phyloP scores from a whole-genome alignment of 805 yeast genomes.

The Priceomyces medius region DNA sequence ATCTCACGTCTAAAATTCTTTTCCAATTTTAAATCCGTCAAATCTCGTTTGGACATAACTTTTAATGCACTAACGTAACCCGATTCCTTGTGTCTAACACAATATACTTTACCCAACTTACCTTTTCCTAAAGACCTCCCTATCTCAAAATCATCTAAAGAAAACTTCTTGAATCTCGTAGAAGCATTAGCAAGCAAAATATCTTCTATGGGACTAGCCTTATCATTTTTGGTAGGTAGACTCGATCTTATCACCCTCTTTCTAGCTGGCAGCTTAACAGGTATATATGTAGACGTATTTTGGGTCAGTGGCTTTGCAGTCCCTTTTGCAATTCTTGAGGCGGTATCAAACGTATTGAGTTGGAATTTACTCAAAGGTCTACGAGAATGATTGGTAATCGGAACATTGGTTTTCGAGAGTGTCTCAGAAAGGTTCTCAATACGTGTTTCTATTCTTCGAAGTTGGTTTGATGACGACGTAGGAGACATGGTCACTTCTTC shows the following conservation, averaged over 20 bases:
- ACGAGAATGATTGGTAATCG: constrained; percentile 4
- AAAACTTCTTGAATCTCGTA: constrained; percentile 6
- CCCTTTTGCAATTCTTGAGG: not conserved
- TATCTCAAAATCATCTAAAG: constrained; percentile 72
- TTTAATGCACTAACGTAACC: constrained; percentile 89
- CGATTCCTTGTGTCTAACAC: constrained; percentile 71
- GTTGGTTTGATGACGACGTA: constrained; percentile 13
- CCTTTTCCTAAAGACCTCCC: constrained; percentile 91
- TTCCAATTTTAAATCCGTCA: constrained; percentile 72
- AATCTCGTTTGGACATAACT: constrained; percentile 82
- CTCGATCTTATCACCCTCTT: not conserved
- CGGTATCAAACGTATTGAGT: constrained; percentile 5
- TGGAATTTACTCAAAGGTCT: constrained; percentile 10
- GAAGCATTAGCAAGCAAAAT: constrained; percentile 4
- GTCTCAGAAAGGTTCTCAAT: constrained; percentile 18
- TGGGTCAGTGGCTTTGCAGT: not conserved
- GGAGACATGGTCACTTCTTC: not conserved
- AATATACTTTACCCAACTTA: constrained; percentile 88
- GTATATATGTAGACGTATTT: constrained; percentile 2
- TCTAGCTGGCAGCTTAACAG: constrained; percentile 7
- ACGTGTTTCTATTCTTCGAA: constrained; percentile 20
- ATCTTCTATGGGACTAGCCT: not conserved
- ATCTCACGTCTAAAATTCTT: constrained; percentile 87
- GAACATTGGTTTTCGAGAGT: constrained; percentile 8
- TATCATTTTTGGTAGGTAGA: constrained; percentile 1